A percentile compares a stretch with the other conserved stretches of the same genome.
Evolutionary conservation across 192 early-diverging fungal genomes (phyloP).

Genomic region (Cetraspora pellucida): DNA sequence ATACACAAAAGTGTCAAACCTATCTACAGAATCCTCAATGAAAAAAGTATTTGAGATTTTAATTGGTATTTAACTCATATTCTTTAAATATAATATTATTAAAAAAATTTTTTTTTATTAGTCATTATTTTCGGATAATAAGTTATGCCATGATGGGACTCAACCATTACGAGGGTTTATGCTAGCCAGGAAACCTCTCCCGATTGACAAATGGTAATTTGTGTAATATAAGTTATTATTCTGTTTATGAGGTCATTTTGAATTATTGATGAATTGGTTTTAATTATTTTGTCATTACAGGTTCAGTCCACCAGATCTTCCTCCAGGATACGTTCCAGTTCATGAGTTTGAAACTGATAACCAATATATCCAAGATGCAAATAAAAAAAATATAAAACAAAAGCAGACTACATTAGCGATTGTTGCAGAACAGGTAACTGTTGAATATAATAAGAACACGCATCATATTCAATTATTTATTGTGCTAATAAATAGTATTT

Average conservation of each 20-base stretch:
- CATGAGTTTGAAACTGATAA: slow-evolving; percentile 11
- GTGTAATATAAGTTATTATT: not conserved
- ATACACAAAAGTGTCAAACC: not conserved
- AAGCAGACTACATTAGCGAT: slow-evolving; percentile 20
- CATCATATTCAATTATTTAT: not conserved
- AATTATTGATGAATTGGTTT: not conserved
- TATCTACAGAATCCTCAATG: slow-evolving; percentile 4
- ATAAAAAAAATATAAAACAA: not conserved
- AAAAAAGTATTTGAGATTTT: slow-evolving; percentile 19
- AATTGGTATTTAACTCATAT: not conserved
- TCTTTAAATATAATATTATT: not conserved
- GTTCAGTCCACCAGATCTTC: slow-evolving; percentile 22
- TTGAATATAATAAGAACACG: not conserved
- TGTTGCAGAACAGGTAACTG: slow-evolving; percentile 18
- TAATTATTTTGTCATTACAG: not conserved
- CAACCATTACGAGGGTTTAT: slow-evolving; percentile 58
- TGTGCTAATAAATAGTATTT: slow-evolving; percentile 1
- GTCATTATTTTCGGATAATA: not conserved
- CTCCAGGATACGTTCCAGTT: slow-evolving; percentile 16
- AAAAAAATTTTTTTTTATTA: not conserved
- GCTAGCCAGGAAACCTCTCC: slow-evolving; percentile 42
- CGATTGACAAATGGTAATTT: slow-evolving; percentile 51
- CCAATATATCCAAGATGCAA: not conserved
- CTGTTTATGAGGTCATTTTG: not conserved
- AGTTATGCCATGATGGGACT: slow-evolving; percentile 55